Conservation (phyloP, 352 stramenopile genomes). For the Blastocystis sp. region DNA sequence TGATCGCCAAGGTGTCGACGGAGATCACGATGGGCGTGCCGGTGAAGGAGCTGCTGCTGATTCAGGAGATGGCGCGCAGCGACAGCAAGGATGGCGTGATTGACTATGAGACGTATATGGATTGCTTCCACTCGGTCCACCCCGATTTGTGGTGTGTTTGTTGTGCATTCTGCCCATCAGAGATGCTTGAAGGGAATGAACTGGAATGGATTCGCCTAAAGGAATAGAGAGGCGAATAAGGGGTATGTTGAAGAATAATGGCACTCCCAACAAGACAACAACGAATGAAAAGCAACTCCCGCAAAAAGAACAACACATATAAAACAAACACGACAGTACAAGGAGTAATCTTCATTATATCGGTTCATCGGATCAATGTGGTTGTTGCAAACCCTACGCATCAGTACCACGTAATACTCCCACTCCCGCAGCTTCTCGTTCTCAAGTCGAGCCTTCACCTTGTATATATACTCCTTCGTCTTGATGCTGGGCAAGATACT, state of each 20-base stretch:
- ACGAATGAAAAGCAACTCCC: too few species aligned
- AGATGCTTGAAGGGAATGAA: not conserved
- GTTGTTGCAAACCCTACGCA: constrained; percentile 30
- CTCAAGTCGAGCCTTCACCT: constrained; percentile 20
- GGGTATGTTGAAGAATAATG: not conserved
- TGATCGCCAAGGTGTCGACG: constrained; percentile 50
- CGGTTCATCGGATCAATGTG: constrained; percentile 62
- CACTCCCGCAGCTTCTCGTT: constrained; percentile 41
- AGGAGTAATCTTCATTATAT: constrained; percentile 54
- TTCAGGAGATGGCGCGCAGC: constrained; percentile 67
- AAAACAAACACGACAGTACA: not conserved
- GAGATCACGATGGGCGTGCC: constrained; percentile 62
- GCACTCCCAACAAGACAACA: too few species aligned
- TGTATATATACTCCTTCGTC: constrained; percentile 60
- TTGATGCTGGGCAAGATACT: constrained; percentile 57
- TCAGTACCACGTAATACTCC: not conserved
- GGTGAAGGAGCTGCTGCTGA: constrained; percentile 65
- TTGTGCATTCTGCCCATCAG: not conserved
- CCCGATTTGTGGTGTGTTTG: constrained; percentile 39
- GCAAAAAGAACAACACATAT: too few species aligned
- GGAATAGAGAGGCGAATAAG: not conserved
- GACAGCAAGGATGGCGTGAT: constrained; percentile 64
- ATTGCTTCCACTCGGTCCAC: constrained; percentile 63
- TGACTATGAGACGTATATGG: constrained; percentile 61
- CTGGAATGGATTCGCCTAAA: not conserved